Base-by-base conservation (phyloP, 1,284 basidiomycete genomes). In the Limonomyces culmigenus region DNA sequence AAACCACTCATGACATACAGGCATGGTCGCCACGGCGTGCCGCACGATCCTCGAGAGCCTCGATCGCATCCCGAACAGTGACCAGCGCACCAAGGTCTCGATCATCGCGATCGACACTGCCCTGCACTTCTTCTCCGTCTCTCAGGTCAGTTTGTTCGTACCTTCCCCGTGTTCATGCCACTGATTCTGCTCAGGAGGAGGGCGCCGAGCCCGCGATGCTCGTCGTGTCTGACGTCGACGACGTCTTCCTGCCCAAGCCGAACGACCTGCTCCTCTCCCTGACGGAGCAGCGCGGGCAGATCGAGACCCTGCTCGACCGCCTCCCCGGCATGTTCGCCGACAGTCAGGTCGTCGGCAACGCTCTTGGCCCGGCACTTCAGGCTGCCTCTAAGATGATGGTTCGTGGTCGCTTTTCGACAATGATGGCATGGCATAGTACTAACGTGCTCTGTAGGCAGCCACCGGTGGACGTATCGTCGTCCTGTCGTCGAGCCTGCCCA, bases 271-370 rank as follows among this genome's bases (percentile, higher is more conserved):
- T 97, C 18, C 80, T 98, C 49, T 98, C 97, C 62, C 63, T 98
- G 42, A 70, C 74, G 15, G 95, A 98, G 58, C 71, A 79, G 17
- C 73, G 87, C 30, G 64, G 74, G 1, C 77, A 83, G 2, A 59
- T 98, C 35, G 93, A 97, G 53, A 61, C 67, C 17, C 70, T 98
- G 19, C 70, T 98, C 2, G 72, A 74, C 29, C 64, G 81, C 39
- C 64, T 99, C 38, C 83, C 77, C 45, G 91, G 93, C 45, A 97
- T 99, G 92, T 98, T 96, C 72, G 77, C 85, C 54, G 89, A 96
- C 34, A 86, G 88, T 41, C 79, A 79, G 49, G 75, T 78, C 17
- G 76, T 92, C 38, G 93, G 91, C 5, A 93, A 87, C 52, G 93
- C 93, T 3, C 64, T 98, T 44, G 93, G 95, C n/a, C 86, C 93